Base-by-base conservation (phyloP, 192 early-diverging fungal genomes). In the Haplosporangium gracile region DNA sequence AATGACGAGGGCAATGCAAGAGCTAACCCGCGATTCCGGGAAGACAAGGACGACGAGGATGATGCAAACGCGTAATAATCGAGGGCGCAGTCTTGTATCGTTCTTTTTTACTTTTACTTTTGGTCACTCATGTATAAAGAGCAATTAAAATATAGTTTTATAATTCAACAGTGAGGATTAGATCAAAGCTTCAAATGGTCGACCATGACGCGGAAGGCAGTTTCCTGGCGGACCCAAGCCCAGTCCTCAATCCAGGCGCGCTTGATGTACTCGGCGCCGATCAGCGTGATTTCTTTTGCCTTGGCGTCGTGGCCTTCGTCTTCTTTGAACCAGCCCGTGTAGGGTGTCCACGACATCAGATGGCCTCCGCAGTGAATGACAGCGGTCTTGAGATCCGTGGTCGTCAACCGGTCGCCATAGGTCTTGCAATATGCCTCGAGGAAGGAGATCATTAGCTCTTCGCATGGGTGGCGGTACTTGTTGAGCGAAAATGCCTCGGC, bases 181-280 rank as follows among this genome's bases (percentile, higher is more conserved):
- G 39, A 29, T 76, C 65, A 81, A 76, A 81, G 68, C 34, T 81
- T 70, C 80, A 81, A 81, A 76, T 81, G 74, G 73, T 81, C 74
- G 73, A 81, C 49, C 80, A 81, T 71, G 68, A 81, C 80, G 65
- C 65, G 73, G 74, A 81, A 71, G 74, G 80, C 68, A 70, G 80
- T 81, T 75, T 75, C 74, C 49, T 81, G 73, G 73, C 80, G 80
- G 80, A 81, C n/a, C 88, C 88, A 88, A 68, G 88, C 57, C 88
- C 88, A 88, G 55, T 88, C 82, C 71, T 85, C 88, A 51, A 38
- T 69, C 88, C 88, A 88, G 55, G 88, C 88, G 49, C 38, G 88
- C 68, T 74, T 76, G 47, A 88, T 70, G 53, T 80, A 88, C 71
- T 88, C 82, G 60, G 75, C 69, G 13, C 88, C 88, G 32, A 88